Evolutionary conservation across 78 protist species (phyloP).

Genomic region (Dictyostelium purpureum): DNA sequence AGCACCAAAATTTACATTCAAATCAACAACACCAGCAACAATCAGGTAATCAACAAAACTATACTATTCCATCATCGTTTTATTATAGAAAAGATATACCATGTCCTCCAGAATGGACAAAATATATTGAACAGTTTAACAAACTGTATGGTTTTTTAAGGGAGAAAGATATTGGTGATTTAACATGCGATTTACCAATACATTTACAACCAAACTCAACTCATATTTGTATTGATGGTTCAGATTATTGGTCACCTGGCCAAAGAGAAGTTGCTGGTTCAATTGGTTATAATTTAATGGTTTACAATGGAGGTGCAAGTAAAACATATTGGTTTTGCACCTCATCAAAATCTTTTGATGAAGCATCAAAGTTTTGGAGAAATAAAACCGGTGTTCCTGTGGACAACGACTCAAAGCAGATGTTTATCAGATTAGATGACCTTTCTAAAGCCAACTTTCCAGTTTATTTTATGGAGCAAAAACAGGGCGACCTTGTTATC

Average conservation of each 20-base stretch:
- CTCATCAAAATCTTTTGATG: neutral
- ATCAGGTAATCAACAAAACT: neutral
- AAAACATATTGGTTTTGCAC: constrained; percentile 45
- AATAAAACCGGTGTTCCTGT: neutral
- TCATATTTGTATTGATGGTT: constrained; percentile 12
- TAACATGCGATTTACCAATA: constrained; percentile 16
- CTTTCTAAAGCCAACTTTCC: neutral
- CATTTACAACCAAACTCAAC: neutral
- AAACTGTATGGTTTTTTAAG: constrained; percentile 1
- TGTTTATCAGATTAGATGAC: constrained; percentile 28
- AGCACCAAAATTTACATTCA: neutral
- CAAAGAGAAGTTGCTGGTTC: constrained; percentile 22
- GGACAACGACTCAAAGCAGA: constrained; percentile 17
- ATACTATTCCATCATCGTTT: constrained; percentile 1
- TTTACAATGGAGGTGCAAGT: neutral
- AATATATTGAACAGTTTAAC: neutral
- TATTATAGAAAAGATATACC: constrained; percentile 10
- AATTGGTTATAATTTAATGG: constrained; percentile 32
- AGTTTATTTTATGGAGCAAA: constrained; percentile 52
- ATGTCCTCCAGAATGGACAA: constrained; percentile 36
- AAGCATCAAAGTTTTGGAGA: constrained; percentile 26
- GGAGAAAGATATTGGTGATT: constrained; percentile 9
- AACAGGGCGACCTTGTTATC: constrained; percentile 44
- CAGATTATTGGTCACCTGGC: constrained; percentile 52
- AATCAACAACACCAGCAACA: neutral